phyloP scores from a whole-genome alignment of 306 rosid species.

The Ormosia emarginata region DNA sequence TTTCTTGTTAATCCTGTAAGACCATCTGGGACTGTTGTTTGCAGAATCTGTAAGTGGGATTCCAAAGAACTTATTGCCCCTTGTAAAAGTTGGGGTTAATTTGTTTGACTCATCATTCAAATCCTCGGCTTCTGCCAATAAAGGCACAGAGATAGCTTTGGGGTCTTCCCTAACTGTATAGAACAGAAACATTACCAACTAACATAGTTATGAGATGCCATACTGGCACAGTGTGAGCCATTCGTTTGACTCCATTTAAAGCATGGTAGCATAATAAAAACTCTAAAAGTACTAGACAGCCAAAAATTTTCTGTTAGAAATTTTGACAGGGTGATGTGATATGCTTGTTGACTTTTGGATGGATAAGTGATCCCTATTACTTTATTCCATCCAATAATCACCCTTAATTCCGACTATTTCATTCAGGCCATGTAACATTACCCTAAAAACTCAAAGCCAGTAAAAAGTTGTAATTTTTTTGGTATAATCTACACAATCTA shows the following conservation, averaged over 20 bases:
- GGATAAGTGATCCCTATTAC: not conserved
- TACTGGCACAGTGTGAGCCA: not conserved
- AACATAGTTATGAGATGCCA: not conserved
- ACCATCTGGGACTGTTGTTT: slow-evolving; percentile 46
- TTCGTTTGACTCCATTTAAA: not conserved
- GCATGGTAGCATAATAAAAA: not conserved
- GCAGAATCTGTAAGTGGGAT: slow-evolving; percentile 56
- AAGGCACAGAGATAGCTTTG: slow-evolving; percentile 38
- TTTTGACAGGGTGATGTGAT: not conserved
- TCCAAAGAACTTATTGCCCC: slow-evolving; percentile 57
- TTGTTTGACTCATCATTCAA: slow-evolving; percentile 33
- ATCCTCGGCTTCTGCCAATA: slow-evolving; percentile 40
- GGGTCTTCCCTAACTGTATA: slow-evolving; percentile 47
- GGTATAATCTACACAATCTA: not conserved
- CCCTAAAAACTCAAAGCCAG: not conserved
- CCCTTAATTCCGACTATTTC: too few species aligned
- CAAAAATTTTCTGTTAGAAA: too few species aligned
- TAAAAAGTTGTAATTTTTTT: not conserved
- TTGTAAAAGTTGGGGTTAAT: slow-evolving; percentile 35
- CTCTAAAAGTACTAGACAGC: not conserved
- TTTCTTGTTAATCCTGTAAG: slow-evolving; percentile 37
- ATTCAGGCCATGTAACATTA: too few species aligned
- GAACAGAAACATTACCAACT: not conserved
- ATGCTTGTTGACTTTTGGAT: not conserved
- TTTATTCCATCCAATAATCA: not conserved